A percentile compares a stretch with the other conserved stretches of the same genome.
phyloP scores from a whole-genome alignment of 257 asterid genomes.

The Euphrasia confusa region DNA sequence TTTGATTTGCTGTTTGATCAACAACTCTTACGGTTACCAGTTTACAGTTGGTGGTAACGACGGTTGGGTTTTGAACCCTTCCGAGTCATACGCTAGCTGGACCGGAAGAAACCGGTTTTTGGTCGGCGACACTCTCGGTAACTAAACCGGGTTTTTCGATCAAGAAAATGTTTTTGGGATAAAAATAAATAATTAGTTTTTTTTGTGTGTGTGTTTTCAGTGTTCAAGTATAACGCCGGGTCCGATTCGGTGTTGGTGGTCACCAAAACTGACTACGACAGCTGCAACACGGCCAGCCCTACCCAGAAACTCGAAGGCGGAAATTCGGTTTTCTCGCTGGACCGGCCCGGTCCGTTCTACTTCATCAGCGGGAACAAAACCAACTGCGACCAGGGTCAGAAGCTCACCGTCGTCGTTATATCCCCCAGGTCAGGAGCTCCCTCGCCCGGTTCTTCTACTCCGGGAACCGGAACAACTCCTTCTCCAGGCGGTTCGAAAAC shows the following conservation, averaged over 20 bases:
- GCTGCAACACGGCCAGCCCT: conserved; percentile 52
- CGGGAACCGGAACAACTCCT: neutral
- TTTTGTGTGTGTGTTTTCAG: conserved; percentile 26
- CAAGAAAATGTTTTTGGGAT: no score
- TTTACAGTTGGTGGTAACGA: conserved; percentile 47
- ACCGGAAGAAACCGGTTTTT: conserved; percentile 52
- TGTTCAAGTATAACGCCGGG: conserved; percentile 43
- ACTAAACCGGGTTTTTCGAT: neutral
- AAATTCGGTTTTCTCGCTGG: conserved; percentile 36
- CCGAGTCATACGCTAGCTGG: conserved; percentile 52
- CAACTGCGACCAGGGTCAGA: conserved; percentile 56
- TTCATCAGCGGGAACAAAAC: conserved; percentile 51
- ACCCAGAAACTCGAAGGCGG: conserved; percentile 39
- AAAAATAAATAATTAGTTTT: no score
- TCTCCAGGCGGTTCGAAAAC: neutral
- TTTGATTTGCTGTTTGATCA: conserved; percentile 12
- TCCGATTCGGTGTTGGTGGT: conserved; percentile 60
- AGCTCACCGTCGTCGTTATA: conserved; percentile 43
- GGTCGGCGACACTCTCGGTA: conserved; percentile 67
- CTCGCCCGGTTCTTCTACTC: neutral
- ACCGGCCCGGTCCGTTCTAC: conserved; percentile 52
- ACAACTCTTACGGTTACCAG: conserved; percentile 32
- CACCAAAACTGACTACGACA: conserved; percentile 37
- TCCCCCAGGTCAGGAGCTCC: conserved; percentile 27
- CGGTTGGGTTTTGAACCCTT: conserved; percentile 58